Evolutionary conservation across 441 rosid species (phyloP), one percentile per base, ranked within the genome.

Genomic region (Jatropha multifida): DNA sequence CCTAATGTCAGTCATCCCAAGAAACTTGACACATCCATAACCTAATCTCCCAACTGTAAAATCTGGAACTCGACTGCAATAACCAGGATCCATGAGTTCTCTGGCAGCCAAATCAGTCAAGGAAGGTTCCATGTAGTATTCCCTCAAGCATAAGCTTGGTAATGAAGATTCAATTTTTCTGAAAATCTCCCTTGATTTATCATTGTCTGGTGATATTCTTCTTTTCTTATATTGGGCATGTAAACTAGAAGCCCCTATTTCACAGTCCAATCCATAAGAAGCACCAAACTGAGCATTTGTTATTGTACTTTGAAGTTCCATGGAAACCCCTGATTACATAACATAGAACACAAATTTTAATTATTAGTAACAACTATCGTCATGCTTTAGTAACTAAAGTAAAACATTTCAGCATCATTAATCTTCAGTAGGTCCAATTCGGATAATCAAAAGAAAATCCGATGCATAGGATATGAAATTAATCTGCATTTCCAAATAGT

Each of bases 1-100:
- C 85, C 94, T 92, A 78, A 94, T 87, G 85, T 96, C 98, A 51
- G 97, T 96, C 52, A 80, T 77, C 54, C 97, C 99, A 49, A 82
- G 68, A 81, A 93, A 96, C 81, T 75, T 93, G 37, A 92, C 88
- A 65, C 67, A 74, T 44, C 98, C 98, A 80, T 87, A 90, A 74
- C 95, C 97, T 76, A 80, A 72, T 89, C 93, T 90, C 52, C 98
- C 98, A 73, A 93, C 77, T 2, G 81, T 85, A 76, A 96, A 91
- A 82, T 90, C 87, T 23, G 90, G 90, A 75, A 93, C 97, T 23
- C 86, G 79, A 46, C 92, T 83, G 78, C 86, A 88, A 82, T 81
- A 95, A 71, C 89, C 94, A 64, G 97, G 95, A 80, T 84, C 89
- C 49, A 70, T 60, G 14, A 83, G 73, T 75, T 89, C 97, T 80